Evolutionary conservation across 2,329 filamentous ascomycete species (phyloP).

Genomic region (Claviceps quebecensis): DNA sequence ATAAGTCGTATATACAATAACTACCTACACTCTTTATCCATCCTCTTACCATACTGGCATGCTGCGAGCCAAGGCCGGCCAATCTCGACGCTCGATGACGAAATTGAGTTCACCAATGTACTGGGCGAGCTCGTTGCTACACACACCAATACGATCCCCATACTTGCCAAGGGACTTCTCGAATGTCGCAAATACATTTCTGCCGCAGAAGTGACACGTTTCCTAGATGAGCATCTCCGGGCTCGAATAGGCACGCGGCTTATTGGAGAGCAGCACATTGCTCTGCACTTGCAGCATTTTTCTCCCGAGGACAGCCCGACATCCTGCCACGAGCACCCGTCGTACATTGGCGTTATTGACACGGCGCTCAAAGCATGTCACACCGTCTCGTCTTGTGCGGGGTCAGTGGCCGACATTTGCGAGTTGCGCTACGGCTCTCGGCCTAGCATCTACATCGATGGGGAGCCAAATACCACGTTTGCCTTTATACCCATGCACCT

Average conservation of each 20-base stretch:
- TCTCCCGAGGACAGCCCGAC: conserved; percentile 38
- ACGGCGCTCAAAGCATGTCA: conserved; percentile 70
- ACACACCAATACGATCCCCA: conserved; percentile 86
- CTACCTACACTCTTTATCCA: conserved; percentile 85
- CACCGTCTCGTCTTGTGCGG: conserved; percentile 72
- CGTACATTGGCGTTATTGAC: conserved; percentile 91
- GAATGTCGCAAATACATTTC: conserved; percentile 87
- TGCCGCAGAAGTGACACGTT: conserved; percentile 68
- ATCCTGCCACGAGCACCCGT: conserved; percentile 37
- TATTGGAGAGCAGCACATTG: conserved; percentile 93
- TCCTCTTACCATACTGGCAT: conserved; percentile 63
- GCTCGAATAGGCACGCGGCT: conserved; percentile 87
- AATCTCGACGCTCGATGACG: conserved; percentile 58
- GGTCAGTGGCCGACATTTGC: conserved; percentile 89
- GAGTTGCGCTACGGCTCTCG: conserved; percentile 89
- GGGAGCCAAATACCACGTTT: conserved; percentile 75
- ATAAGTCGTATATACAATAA: conserved; percentile 92
- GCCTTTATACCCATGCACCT: conserved; percentile 92
- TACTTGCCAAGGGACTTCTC: conserved; percentile 80
- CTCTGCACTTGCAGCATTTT: conserved; percentile 66
- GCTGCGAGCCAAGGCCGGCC: conserved; percentile 29
- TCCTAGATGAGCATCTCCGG: conserved; percentile 85
- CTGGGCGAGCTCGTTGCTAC: conserved; percentile 92
- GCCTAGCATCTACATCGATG: conserved; percentile 67
- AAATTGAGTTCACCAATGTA: conserved; percentile 81